Base-by-base conservation (phyloP, 768 basidiomycete species). In the Saitozyma sp. region DNA sequence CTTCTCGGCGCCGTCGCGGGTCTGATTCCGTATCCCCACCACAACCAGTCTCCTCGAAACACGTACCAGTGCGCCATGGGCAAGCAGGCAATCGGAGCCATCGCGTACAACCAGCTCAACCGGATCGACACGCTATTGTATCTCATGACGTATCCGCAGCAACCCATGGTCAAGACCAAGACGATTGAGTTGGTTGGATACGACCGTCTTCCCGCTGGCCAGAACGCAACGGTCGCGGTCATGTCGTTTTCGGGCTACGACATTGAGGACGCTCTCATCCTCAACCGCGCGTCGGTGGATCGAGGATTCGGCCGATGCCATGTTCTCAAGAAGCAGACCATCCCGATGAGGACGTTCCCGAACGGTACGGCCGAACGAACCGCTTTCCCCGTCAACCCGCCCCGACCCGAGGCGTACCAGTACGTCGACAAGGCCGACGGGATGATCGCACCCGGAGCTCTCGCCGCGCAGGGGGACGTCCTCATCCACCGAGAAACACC, bases 21-120 rank as follows among this genome's bases (percentile, higher is more conserved):
- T 51, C 86, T 99, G 37, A 99, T 99, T 74, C 96, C 96, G 11
- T 99, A 99, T 77, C 96, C 96, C 1, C 96, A 99, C 77, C 96
- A 99, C 79, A 99, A 99, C 75, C 96, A 99, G 76, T 98, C 96
- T 6, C 96, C 96, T 3, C 89, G 96, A 58, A 99, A 99, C 75
- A 99, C 96, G 9, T 99, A 99, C 78, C 95, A 99, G 82, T 99
- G 95, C 75, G 95, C 95, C 59, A 99, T 99, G 95, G 95, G 96
- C 58, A 99, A 99, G 82, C 96, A 99, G 83, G 95, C 96, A 2
- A 99, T 99, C 66, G 96, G 96, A 19, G 94, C 94, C 11, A 99
- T 99, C 64, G 95, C 88, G 0, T 96, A 94, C 81, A 99, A 98
- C 78, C 96, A 99, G 79, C 86, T 97, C 68, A 92, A 92, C 75